Evolutionary conservation across 768 basidiomycete species (phyloP).

Genomic region (Coprinopsis cinerea): DNA sequence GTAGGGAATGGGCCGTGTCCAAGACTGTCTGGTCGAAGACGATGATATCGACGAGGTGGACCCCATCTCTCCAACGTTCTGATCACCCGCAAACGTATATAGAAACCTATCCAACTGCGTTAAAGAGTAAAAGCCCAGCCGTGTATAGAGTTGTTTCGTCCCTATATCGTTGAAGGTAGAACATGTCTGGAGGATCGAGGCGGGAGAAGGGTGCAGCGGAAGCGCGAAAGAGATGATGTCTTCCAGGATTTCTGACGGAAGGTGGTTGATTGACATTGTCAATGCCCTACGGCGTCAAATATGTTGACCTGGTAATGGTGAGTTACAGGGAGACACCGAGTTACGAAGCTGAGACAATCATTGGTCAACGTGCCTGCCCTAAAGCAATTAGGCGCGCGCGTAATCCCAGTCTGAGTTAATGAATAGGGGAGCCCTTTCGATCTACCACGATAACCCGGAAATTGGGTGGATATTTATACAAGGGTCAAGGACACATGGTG

Average conservation of each 20-base stretch:
- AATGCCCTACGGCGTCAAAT: no score
- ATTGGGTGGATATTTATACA: no score
- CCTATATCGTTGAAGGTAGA: neutral
- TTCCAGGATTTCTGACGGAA: neutral
- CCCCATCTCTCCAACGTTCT: neutral
- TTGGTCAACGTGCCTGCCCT: no score
- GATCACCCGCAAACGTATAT: neutral
- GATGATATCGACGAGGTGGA: neutral
- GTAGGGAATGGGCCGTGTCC: conserved; percentile 13
- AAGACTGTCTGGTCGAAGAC: no score
- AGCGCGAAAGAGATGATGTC: neutral
- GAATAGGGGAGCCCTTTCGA: no score
- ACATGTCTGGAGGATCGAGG: neutral
- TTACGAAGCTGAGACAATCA: no score
- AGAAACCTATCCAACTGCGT: neutral
- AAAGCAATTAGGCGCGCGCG: no score
- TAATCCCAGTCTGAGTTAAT: no score
- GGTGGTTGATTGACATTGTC: neutral
- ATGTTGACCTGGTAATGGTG: no score
- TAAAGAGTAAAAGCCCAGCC: neutral
- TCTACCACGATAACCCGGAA: no score
- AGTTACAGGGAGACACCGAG: no score
- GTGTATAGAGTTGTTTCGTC: neutral
- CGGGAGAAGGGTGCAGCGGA: neutral
- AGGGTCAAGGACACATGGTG: no score